These are phyloP conservation scores for Boletus coffeatus DNA, from an alignment of 1,284 basidiomycete species.

Conservation along the genomic window DNA sequence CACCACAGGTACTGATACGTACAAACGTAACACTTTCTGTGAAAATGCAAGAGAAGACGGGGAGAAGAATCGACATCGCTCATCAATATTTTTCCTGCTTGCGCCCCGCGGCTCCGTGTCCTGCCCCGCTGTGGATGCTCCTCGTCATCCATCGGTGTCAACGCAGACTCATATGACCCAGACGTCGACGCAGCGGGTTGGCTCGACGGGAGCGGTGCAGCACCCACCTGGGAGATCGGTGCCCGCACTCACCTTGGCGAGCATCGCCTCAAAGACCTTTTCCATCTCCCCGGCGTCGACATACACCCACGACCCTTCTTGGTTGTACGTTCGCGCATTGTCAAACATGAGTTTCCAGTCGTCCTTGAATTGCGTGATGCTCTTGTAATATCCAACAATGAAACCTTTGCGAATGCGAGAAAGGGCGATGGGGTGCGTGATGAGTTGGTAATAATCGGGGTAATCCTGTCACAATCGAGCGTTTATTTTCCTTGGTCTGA, in stretches of 20 bases:
- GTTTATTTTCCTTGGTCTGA: neutral
- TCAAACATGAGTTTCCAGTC: slow-evolving; percentile 91
- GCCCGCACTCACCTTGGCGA: slow-evolving; percentile 52
- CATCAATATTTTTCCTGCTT: slow-evolving; percentile 50
- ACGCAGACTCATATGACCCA: slow-evolving; percentile 57
- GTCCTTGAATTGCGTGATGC: slow-evolving; percentile 64
- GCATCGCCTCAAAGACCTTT: slow-evolving; percentile 70
- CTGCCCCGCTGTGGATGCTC: slow-evolving; percentile 51
- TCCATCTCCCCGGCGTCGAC: slow-evolving; percentile 92
- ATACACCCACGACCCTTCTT: slow-evolving; percentile 90
- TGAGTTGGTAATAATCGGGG: slow-evolving; percentile 85
- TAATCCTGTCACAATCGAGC: slow-evolving; percentile 53
- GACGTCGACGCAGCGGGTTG: slow-evolving; percentile 38
- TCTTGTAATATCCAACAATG: slow-evolving; percentile 71
- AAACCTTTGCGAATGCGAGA: slow-evolving; percentile 84
- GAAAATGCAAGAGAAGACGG: too few species aligned
- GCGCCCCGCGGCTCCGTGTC: slow-evolving; percentile 47
- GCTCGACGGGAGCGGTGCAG: slow-evolving; percentile 35
- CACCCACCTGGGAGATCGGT: slow-evolving; percentile 76
- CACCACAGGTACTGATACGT: too few species aligned
- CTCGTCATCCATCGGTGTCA: slow-evolving; percentile 75
- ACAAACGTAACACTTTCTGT: too few species aligned
- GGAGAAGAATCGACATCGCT: slow-evolving; percentile 30
- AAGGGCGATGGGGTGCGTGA: slow-evolving; percentile 81
- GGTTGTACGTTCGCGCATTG: slow-evolving; percentile 90